Evolutionary conservation across 805 yeast genomes (phyloP).

Genomic region (Huiozyma sinensis): DNA sequence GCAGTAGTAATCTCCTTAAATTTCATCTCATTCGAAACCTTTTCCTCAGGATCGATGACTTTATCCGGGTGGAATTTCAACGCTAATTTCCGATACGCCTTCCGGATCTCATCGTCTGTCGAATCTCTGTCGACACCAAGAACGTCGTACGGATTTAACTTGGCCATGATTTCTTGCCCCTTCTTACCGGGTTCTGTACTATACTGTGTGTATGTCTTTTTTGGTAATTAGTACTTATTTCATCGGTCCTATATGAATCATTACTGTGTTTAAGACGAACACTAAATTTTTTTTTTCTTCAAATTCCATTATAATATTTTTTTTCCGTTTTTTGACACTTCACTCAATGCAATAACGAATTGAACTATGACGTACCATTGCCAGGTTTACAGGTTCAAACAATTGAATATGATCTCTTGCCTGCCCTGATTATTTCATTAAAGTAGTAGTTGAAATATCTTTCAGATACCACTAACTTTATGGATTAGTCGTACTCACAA

Average conservation of each 20-base stretch:
- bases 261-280: background rate
- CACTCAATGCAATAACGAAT: constrained; percentile 19
- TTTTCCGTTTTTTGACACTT: background rate
- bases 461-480: too few species aligned
- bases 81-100: constrained; percentile 79
- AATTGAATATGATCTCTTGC: too few species aligned
- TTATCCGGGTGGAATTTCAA: constrained; percentile 84
- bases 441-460: too few species aligned
- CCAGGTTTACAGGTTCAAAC: too few species aligned
- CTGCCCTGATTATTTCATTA: too few species aligned
- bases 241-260: too few species aligned
- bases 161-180: background rate
- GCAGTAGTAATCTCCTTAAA: constrained; percentile 84
- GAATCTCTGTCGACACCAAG: constrained; percentile 63
- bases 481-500: too few species aligned
- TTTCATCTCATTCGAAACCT: constrained; percentile 60
- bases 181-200: too few species aligned
- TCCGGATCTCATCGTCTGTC: constrained; percentile 59
- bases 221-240: too few species aligned
- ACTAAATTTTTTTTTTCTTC: background rate
- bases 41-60: constrained; percentile 47
- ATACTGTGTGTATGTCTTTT: too few species aligned
- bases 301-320: background rate
- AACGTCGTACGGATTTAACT: constrained; percentile 39
- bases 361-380: too few species aligned